phyloP scores from a whole-genome alignment of 2,329 filamentous ascomycete genomes.

The Ilyonectria destructans region DNA sequence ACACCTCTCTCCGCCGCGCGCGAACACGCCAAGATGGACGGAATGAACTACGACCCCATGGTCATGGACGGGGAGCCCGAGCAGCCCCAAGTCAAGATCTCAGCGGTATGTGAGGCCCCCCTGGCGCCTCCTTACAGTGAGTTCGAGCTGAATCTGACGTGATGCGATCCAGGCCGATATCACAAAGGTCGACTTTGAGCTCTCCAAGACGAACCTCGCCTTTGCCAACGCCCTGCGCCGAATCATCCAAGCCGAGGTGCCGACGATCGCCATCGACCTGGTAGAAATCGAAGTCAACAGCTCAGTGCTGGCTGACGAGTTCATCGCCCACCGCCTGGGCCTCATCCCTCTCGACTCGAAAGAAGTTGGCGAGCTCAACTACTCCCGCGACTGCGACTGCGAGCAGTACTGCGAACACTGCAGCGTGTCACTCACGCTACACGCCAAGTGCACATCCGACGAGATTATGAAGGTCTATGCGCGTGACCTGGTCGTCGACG shows the following conservation, averaged over 20 bases:
- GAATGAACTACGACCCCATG: constrained; percentile 75
- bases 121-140: constrained; percentile 23
- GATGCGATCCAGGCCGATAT: constrained; percentile 76
- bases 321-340: constrained; percentile 92
- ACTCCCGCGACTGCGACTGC: constrained; percentile 96
- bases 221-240: constrained; percentile 95
- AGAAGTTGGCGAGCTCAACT: constrained; percentile 86
- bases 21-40: constrained; percentile 54
- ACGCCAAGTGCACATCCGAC: constrained; percentile 88
- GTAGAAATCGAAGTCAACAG: constrained; percentile 95
- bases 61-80: constrained; percentile 72
- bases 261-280: constrained; percentile 94
- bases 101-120: constrained; percentile 63
- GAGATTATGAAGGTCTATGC: constrained; percentile 96
- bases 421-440: constrained; percentile 86
- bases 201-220: constrained; percentile 89
- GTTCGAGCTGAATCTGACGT: constrained; percentile 43
- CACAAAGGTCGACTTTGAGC: constrained; percentile 90
- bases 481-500: constrained; percentile 84
- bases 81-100: constrained; percentile 73
- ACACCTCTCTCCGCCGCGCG: constrained; percentile 30
- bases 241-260: constrained; percentile 93
- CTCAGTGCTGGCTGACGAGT: constrained; percentile 96
- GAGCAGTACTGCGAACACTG: constrained; percentile 95
- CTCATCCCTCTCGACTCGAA: constrained; percentile 90